phyloP scores from a whole-genome alignment of 2,329 filamentous ascomycete species.

The Bipolaris victoriae region DNA sequence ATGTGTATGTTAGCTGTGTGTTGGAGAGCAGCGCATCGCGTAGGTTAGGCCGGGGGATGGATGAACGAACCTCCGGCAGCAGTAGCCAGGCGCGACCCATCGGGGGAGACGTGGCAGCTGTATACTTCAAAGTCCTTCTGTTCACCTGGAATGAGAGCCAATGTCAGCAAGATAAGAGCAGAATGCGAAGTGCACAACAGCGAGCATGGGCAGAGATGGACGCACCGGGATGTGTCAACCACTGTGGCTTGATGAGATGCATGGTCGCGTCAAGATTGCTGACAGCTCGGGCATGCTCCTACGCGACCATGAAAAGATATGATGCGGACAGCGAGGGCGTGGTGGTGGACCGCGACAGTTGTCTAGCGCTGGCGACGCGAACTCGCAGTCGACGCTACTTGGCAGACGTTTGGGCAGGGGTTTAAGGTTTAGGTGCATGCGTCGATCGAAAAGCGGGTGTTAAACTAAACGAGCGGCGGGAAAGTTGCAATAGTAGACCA shows the following conservation, averaged over 20 bases:
- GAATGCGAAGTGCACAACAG: neutral
- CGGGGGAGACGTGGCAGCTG: constrained; percentile 95
- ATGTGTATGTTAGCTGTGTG: constrained; percentile 30
- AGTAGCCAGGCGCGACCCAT: constrained; percentile 88
- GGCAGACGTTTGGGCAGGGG: constrained; percentile 36
- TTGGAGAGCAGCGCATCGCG: constrained; percentile 25
- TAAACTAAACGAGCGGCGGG: constrained; percentile 7
- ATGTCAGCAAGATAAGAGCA: constrained; percentile 21
- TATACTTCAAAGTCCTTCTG: constrained; percentile 99
- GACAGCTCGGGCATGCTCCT: constrained; percentile 32
- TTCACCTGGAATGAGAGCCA: constrained; percentile 67
- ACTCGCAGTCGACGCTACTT: constrained; percentile 34
- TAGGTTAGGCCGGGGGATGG: constrained; percentile 18
- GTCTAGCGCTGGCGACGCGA: constrained; percentile 41
- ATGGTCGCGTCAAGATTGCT: constrained; percentile 44
- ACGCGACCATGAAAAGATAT: constrained; percentile 30
- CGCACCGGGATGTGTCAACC: constrained; percentile 90
- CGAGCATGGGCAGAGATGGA: constrained; percentile 28
- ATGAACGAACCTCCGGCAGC: constrained; percentile 79
- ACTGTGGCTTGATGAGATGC: constrained; percentile 86
- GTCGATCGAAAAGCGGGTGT: constrained; percentile 31
- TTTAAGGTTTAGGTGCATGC: constrained; percentile 44
- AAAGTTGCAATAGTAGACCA: neutral
- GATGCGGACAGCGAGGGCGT: constrained; percentile 5
- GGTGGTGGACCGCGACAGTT: constrained; percentile 36